A percentile compares a stretch with the other conserved stretches of the same genome.
Conservation (phyloP, 495 filamentous ascomycete species). For the Xylaria palmicola region DNA sequence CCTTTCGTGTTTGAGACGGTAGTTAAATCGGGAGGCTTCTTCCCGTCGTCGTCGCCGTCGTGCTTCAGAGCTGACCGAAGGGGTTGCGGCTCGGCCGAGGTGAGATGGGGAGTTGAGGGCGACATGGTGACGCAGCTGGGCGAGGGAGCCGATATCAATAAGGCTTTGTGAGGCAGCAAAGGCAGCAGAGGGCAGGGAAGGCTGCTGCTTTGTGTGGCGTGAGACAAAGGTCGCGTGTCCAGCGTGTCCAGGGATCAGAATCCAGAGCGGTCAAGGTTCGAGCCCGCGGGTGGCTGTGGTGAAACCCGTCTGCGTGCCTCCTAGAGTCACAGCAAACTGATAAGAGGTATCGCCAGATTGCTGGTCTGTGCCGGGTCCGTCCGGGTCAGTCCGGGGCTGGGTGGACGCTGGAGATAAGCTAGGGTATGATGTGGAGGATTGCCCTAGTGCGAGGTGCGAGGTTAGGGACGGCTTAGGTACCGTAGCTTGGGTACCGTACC, state of each 20-base stretch:
- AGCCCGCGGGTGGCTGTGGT: neutral
- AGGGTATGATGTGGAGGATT: no score
- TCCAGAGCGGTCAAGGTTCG: neutral
- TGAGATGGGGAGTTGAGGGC: constrained; percentile 23
- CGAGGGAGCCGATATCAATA: neutral
- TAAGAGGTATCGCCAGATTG: constrained; percentile 1
- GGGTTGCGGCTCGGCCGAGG: constrained; percentile 26
- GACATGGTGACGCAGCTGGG: constrained; percentile 17
- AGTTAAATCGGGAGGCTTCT: constrained; percentile 34
- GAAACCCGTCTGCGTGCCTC: neutral
- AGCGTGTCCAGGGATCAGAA: neutral
- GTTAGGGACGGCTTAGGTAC: no score
- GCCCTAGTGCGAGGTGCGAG: no score
- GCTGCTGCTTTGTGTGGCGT: neutral
- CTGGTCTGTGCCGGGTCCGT: neutral
- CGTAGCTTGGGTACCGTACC: no score
- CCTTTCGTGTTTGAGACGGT: constrained; percentile 39
- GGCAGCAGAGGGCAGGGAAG: neutral
- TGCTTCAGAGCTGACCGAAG: constrained; percentile 45
- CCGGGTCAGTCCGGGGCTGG: no score
- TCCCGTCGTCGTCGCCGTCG: constrained; percentile 43
- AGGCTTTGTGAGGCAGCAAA: neutral
- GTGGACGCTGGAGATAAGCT: neutral
- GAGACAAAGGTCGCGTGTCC: neutral
- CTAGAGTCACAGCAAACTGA: neutral